These are phyloP conservation scores for Artemisia argyi DNA, from an alignment of 129 eudicot genomes.

Conservation along the genomic window DNA sequence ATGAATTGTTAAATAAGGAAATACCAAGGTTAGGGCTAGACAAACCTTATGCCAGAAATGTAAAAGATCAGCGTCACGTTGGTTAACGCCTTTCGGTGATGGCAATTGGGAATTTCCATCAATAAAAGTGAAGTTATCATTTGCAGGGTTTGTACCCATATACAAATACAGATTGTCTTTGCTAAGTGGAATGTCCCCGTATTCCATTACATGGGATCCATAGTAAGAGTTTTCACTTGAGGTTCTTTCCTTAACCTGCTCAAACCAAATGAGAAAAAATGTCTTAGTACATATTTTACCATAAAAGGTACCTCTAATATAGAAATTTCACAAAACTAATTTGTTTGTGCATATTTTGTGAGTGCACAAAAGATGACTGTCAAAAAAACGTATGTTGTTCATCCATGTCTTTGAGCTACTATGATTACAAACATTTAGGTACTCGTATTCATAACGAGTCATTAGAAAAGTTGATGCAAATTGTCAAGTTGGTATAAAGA, in stretches of 20 bases:
- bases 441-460: neutral
- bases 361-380: neutral
- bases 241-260: conserved; percentile 86
- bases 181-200: conserved; percentile 74
- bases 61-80: conserved; percentile 91
- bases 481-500: neutral
- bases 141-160: conserved; percentile 91
- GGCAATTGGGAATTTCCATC: conserved; percentile 51
- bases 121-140: conserved; percentile 57
- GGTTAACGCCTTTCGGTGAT: conserved; percentile 64
- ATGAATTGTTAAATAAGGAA: neutral
- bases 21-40: neutral
- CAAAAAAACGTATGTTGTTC: neutral
- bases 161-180: conserved; percentile 54
- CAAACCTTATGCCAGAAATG: conserved; percentile 90
- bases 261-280: conserved; percentile 15
- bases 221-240: conserved; percentile 59
- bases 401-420: neutral
- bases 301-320: neutral
- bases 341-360: neutral
- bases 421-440: no score
- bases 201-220: conserved; percentile 99
- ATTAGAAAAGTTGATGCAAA: neutral
- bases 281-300: neutral
- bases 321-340: neutral